A percentile compares a stretch with the other conserved stretches of the same genome.
phyloP scores from a whole-genome alignment of 257 asterid species.

The Fraxinus cuspidata region DNA sequence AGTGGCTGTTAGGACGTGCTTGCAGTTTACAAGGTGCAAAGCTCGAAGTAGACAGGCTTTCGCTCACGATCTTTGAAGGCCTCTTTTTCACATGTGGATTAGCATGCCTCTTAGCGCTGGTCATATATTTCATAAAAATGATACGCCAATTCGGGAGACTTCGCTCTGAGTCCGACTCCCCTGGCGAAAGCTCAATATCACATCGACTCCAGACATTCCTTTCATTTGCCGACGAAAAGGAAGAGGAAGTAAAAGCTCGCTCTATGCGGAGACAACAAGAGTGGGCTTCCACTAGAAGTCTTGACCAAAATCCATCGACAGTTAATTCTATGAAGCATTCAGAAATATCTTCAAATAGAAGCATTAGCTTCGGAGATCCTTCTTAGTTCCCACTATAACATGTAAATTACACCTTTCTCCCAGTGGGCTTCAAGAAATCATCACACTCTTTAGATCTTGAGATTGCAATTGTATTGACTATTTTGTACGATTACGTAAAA shows the following conservation, averaged over 20 bases:
- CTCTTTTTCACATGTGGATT: slow-evolving; percentile 46
- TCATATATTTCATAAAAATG: slow-evolving; percentile 35
- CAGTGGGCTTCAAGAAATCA: neutral
- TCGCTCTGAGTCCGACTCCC: slow-evolving; percentile 20
- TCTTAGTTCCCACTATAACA: neutral
- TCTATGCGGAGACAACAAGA: slow-evolving; percentile 33
- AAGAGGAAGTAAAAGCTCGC: slow-evolving; percentile 38
- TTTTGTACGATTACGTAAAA: neutral
- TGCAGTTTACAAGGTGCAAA: slow-evolving; percentile 52
- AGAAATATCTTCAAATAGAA: neutral
- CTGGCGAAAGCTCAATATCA: slow-evolving; percentile 36
- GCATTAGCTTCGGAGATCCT: neutral
- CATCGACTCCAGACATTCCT: slow-evolving; percentile 43
- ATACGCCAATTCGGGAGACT: slow-evolving; percentile 33
- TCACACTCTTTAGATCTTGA: neutral
- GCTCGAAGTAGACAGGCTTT: slow-evolving; percentile 49
- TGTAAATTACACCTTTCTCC: neutral
- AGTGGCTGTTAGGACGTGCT: slow-evolving; percentile 53
- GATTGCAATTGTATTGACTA: neutral
- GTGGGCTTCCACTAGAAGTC: slow-evolving; percentile 6
- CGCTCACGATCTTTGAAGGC: slow-evolving; percentile 48
- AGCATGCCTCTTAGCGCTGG: slow-evolving; percentile 47
- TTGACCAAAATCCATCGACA: neutral
- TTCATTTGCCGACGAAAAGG: slow-evolving; percentile 56
- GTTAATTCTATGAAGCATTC: neutral